These are phyloP conservation scores for Zygoascus hellenicus DNA, from an alignment of 1,139 yeast species.

Conservation along the genomic window DNA sequence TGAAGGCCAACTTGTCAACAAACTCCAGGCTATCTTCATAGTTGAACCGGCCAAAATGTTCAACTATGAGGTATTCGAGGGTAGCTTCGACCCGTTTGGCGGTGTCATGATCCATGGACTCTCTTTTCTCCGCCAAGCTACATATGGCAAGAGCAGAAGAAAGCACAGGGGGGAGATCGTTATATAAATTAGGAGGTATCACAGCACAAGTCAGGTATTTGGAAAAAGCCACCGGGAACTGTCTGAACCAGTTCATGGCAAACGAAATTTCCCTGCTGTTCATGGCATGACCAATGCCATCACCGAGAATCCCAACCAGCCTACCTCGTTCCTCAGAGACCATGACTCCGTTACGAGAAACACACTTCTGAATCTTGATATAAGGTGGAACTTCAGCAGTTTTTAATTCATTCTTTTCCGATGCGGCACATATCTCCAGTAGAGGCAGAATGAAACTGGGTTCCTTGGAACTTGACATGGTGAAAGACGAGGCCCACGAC, in stretches of 20 bases:
- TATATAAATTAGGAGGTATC: neutral
- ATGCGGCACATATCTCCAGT: too few relatives aligned
- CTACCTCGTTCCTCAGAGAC: neutral
- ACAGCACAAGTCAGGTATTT: neutral
- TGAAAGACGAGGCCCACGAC: too few relatives aligned
- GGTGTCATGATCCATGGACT: neutral
- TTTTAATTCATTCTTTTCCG: too few relatives aligned
- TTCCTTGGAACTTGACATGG: too few relatives aligned
- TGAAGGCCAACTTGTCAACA: neutral
- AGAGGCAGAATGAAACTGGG: too few relatives aligned
- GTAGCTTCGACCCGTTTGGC: neutral
- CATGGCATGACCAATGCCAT: neutral
- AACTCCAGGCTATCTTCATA: neutral
- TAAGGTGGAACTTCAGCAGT: neutral
- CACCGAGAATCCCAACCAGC: neutral
- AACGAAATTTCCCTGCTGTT: neutral
- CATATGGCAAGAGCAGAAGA: conserved; percentile 3
- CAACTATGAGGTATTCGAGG: neutral
- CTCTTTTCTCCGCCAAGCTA: neutral
- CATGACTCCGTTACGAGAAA: neutral
- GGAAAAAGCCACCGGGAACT: neutral
- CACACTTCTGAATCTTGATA: neutral
- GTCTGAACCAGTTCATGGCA: neutral
- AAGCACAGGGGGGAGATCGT: conserved; percentile 1
- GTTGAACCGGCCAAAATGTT: neutral